Evolutionary conservation across 352 stramenopile species (phyloP), one percentile per base, ranked within the genome.

Genomic region (Phytophthora pini): DNA sequence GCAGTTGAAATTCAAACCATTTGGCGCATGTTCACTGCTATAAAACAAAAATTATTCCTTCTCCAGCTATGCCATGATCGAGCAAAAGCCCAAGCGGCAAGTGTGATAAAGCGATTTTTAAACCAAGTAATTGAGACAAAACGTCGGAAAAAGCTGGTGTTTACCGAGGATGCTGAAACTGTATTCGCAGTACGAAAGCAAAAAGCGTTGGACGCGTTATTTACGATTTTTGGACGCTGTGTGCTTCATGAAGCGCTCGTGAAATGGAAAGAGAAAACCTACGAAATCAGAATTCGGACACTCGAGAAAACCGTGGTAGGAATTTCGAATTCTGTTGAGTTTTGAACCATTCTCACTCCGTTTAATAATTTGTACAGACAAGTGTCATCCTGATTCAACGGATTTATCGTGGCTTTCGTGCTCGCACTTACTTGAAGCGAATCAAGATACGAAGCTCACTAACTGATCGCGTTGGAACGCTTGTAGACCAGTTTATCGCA

Each of bases 341-440:
- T 45, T 17, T 38, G 20, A 34, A 29, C 12, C 9, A 29, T 56
- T 48, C 26, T 62, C 2, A 68, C 52, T 36, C 31, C 10, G 31
- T 43, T n/a, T 43, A 22, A 8, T 43, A n/a, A 7, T 43, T 43
- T 22, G 13, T 11, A 2, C 38, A 43, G 76, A 26, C 41, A 17
- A 71, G 67, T 17, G 76, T 56, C 4, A 38, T 85, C 12, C 36
- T 62, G 6, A 89, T 92, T 17, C 83, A 92, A 51, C 59, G 70
- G 11, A 53, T 84, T 4, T 90, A 78, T 44, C 68, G 83, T 11
- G 81, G 83, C 8, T 81, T 80, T 38, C 75, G 77, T 20, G 76
- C 76, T 29, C 68, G 81, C 11, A 24, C 85, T 7, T 74, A 61
- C 22, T 70, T 84, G 11, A 85, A 77, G 40, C 74, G 80, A 6